A percentile compares a stretch with the other conserved stretches of the same genome.
Evolutionary conservation across 1,284 basidiomycete species (phyloP).

Genomic region (Sphaerobolus stellatus): DNA sequence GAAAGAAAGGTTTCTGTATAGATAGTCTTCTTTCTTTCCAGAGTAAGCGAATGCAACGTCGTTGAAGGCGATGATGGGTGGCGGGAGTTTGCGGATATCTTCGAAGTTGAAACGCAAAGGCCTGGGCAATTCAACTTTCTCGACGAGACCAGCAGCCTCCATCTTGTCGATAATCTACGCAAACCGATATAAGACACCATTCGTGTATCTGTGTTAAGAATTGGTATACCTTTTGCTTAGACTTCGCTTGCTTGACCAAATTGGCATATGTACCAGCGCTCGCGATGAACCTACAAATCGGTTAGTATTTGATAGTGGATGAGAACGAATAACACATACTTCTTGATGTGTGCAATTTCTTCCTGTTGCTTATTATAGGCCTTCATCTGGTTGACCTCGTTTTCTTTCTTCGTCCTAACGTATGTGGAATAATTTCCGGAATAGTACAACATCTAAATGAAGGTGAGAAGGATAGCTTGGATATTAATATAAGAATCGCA

Average conservation of each 20-base stretch:
- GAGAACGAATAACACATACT: conserved; percentile 46
- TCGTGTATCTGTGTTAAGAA: background rate
- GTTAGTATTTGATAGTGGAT: conserved; percentile 3
- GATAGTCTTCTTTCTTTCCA: conserved; percentile 82
- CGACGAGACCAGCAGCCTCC: conserved; percentile 98
- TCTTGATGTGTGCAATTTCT: conserved; percentile 97
- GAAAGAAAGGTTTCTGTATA: conserved; percentile 88
- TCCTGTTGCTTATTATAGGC: conserved; percentile 98
- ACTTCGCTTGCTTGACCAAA: conserved; percentile 97
- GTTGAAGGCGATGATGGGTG: conserved; percentile 96
- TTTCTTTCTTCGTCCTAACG: conserved; percentile 94
- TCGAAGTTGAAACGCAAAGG: conserved; percentile 94
- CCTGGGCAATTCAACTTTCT: conserved; percentile 78
- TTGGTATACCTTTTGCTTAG: conserved; percentile 80
- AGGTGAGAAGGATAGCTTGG: conserved; percentile 9
- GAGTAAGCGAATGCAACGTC: conserved; percentile 95
- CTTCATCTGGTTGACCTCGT: conserved; percentile 99
- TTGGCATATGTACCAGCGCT: conserved; percentile 99
- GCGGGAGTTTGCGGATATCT: conserved; percentile 90
- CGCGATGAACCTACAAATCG: conserved; percentile 80
- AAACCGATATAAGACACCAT: background rate
- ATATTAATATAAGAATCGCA: conserved; percentile 19
- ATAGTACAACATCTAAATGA: conserved; percentile 71
- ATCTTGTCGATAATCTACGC: conserved; percentile 94
- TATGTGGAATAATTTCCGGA: conserved; percentile 97